Percentiles rank a stretch among this genome's conserved stretches.
These are phyloP conservation scores for Lagenidium sp. DNA, from an alignment of 352 stramenopile genomes.

Conservation along the genomic window DNA sequence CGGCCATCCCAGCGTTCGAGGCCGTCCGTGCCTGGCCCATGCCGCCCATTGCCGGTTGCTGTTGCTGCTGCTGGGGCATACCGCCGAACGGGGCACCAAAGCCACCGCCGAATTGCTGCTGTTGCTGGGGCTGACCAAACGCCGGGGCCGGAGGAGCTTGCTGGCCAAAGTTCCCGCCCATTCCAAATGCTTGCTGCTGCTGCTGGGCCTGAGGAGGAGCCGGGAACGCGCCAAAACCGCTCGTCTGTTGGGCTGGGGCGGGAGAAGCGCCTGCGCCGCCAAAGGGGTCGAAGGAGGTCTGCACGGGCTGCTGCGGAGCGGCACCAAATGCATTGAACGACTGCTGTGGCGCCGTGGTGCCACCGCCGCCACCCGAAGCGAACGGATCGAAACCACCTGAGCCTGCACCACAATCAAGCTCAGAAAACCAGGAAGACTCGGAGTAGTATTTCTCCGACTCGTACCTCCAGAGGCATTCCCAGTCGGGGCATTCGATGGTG, in stretches of 20 bases:
- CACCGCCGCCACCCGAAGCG: slow-evolving; percentile 28
- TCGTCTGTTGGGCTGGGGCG: slow-evolving; percentile 12
- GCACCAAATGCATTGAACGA: no score
- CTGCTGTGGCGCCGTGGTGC: slow-evolving; percentile 25
- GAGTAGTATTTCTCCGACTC: no score
- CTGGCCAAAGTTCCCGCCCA: slow-evolving; percentile 33
- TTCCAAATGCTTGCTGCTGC: slow-evolving; percentile 33
- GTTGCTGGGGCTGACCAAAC: slow-evolving; percentile 12
- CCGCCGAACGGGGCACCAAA: slow-evolving; percentile 10
- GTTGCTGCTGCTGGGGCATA: slow-evolving; percentile 15
- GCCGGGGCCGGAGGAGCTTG: slow-evolving; percentile 7
- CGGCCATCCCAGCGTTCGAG: slow-evolving; percentile 14
- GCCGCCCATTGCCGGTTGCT: slow-evolving; percentile 4
- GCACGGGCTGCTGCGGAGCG: slow-evolving; percentile 18
- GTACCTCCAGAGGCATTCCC: no score
- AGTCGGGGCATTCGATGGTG: slow-evolving; percentile 23
- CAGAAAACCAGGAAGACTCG: neutral
- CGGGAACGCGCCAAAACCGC: slow-evolving; percentile 37
- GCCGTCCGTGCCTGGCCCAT: slow-evolving; percentile 12
- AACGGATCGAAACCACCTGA: slow-evolving; percentile 73
- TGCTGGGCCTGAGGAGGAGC: slow-evolving; percentile 9
- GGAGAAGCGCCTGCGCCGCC: slow-evolving; percentile 22
- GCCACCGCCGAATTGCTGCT: no score
- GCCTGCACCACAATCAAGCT: slow-evolving; percentile 13
- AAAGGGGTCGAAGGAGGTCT: slow-evolving; percentile 57